phyloP scores from a whole-genome alignment of 441 rosid species.

The Manihot esculenta region DNA sequence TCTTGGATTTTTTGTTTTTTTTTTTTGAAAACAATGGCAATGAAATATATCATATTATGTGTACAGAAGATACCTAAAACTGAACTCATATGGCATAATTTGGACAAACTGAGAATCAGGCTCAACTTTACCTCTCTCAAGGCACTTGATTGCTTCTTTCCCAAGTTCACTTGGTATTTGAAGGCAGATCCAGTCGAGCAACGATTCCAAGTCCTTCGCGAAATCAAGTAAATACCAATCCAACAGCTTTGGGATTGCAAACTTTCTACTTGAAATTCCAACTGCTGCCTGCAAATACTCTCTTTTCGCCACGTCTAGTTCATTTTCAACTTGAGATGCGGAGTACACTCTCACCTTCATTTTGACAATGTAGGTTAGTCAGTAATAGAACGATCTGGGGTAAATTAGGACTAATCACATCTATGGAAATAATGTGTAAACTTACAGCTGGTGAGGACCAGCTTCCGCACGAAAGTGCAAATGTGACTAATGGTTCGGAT shows the following conservation, averaged over 20 bases:
- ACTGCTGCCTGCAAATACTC: slow-evolving; percentile 81
- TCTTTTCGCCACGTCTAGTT: slow-evolving; percentile 67
- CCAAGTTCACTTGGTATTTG: slow-evolving; percentile 74
- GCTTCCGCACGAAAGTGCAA: slow-evolving; percentile 88
- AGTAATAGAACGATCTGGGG: slow-evolving; percentile 12
- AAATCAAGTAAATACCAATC: slow-evolving; percentile 87
- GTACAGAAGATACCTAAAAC: slow-evolving; percentile 68
- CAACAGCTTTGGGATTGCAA: slow-evolving; percentile 68
- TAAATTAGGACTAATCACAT: slow-evolving; percentile 10
- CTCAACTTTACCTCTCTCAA: slow-evolving; percentile 51
- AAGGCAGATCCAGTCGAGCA: slow-evolving; percentile 85
- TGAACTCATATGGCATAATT: slow-evolving; percentile 65
- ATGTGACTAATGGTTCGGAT: slow-evolving; percentile 85
- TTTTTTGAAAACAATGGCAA: slow-evolving; percentile 19
- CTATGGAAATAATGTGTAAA: slow-evolving; percentile 14
- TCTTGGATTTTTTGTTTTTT: no score
- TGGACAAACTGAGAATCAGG: slow-evolving; percentile 48
- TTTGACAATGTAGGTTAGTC: slow-evolving; percentile 17
- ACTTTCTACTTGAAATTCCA: slow-evolving; percentile 52
- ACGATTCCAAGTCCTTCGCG: slow-evolving; percentile 76
- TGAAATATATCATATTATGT: slow-evolving; percentile 28
- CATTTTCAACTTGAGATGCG: slow-evolving; percentile 58
- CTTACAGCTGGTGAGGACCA: slow-evolving; percentile 98
- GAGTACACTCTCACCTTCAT: slow-evolving; percentile 75
- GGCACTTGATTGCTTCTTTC: slow-evolving; percentile 64